Evolutionary conservation across 345 rosid species (phyloP), one percentile per base, ranked within the genome.

Genomic region (Abelmoschus esculentus): DNA sequence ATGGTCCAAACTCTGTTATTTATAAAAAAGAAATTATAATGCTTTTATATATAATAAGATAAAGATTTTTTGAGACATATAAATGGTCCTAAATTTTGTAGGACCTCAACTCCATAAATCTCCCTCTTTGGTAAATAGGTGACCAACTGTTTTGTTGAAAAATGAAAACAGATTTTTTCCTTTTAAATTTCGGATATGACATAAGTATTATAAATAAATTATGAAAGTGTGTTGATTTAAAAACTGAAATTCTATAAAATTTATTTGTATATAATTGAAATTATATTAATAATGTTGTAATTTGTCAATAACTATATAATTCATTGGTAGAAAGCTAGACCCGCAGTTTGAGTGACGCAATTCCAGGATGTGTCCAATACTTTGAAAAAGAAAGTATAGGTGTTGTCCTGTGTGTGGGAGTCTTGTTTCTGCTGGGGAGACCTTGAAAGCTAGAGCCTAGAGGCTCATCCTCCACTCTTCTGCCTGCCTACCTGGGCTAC

Each of bases 371-470:
- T 65, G 62, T 70, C 73, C 61, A 47, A 38, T 6, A 42, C 29
- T 17, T 31, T 72, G 78, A 71, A 34, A 47, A 61, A 14, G 73
- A 71, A 62, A 71, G 42, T 64, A 67, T 32, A 38, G n/a, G 40
- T 70, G 29, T 5, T 66, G 72, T 72, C 66, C 64, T 76, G 36
- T 58, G 18, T 58, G 13, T 50, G 66, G 79, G 81, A 56, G 78
- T 74, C 84, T 61, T 78, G 84, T 73, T 75, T 77, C 84, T 67
- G 65, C 70, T 4, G 5, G 69, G 84, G 86, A 83, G 71, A 83
- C 83, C 75, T 72, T 64, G 29, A 65, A 13, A 44, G 12, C 28
- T 47, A 44, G 15, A 14, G 73, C 5, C 28, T 47, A 44, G 15
- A 14, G 73, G 55, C 73, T 56, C 3, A 4, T 44, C 10, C 31